Percentiles rank a stretch among this genome's conserved stretches.
Evolutionary conservation across 1,284 basidiomycete genomes (phyloP).

Genomic region (Pseudozyma pruni): DNA sequence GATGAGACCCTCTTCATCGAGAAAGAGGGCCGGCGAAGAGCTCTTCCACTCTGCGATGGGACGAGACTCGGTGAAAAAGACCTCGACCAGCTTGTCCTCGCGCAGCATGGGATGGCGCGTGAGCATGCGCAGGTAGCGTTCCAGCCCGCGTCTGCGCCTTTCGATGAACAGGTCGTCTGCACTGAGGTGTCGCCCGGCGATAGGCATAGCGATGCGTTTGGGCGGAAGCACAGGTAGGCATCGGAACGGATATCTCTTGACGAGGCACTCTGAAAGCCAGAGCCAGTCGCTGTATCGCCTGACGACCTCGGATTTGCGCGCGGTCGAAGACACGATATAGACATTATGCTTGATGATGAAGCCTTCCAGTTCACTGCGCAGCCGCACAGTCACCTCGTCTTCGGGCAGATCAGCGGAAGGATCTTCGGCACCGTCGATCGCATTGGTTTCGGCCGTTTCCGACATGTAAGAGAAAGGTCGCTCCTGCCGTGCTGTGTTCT

Average conservation of each 20-base stretch:
- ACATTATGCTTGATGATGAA: conserved; percentile 55
- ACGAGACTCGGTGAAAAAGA: conserved; percentile 43
- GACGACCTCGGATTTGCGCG: conserved; percentile 37
- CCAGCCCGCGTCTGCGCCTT: conserved; percentile 37
- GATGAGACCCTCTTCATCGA: conserved; percentile 43
- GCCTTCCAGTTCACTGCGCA: conserved; percentile 42
- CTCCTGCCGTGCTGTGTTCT: conserved; percentile 15
- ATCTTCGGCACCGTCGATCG: conserved; percentile 29
- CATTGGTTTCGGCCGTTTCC: conserved; percentile 37
- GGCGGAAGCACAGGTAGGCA: conserved; percentile 52
- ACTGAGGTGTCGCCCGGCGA: conserved; percentile 43
- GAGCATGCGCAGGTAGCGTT: conserved; percentile 44
- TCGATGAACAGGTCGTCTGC: conserved; percentile 50
- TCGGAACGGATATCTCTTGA: conserved; percentile 55
- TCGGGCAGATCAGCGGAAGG: conserved; percentile 38
- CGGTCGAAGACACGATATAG: conserved; percentile 41
- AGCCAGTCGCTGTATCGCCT: conserved; percentile 58
- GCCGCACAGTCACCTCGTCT: conserved; percentile 37
- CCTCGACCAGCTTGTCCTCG: conserved; percentile 42
- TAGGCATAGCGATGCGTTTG: conserved; percentile 47
- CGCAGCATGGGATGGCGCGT: conserved; percentile 43
- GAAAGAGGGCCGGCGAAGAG: conserved; percentile 40
- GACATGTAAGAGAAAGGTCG: conserved; percentile 49
- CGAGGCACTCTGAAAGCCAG: conserved; percentile 48
- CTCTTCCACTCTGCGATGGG: conserved; percentile 40